These are phyloP conservation scores for Colletotrichum graminicola DNA, from an alignment of 2,329 filamentous ascomycete genomes.

Conservation along the genomic window DNA sequence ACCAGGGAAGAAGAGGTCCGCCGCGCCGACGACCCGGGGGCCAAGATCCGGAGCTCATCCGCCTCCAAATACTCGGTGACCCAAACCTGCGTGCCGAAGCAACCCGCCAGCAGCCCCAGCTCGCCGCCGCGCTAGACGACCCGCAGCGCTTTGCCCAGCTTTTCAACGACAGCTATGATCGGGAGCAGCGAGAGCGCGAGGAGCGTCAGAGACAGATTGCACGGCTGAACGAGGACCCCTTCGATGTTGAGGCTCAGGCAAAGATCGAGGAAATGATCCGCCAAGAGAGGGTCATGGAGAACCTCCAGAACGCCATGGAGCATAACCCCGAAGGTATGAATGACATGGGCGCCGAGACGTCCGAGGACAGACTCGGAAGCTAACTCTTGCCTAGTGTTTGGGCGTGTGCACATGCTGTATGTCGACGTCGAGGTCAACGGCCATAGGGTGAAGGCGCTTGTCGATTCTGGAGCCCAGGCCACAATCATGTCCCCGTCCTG, in stretches of 20 bases:
- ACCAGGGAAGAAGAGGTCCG: slow-evolving; percentile 53
- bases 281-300: slow-evolving; percentile 93
- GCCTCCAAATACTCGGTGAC: slow-evolving; percentile 85
- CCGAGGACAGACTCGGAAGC: neutral
- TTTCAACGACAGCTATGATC: slow-evolving; percentile 74
- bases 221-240: slow-evolving; percentile 90
- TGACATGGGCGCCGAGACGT: slow-evolving; percentile 44
- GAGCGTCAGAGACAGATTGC: slow-evolving; percentile 87
- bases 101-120: slow-evolving; percentile 77
- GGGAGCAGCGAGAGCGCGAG: slow-evolving; percentile 78
- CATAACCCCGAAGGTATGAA: slow-evolving; percentile 92
- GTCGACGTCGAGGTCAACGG: slow-evolving; percentile 96
- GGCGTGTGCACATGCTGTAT: slow-evolving; percentile 95
- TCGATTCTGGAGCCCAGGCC: slow-evolving; percentile 96
- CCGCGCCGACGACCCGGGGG: slow-evolving; percentile 51
- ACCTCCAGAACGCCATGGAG: slow-evolving; percentile 95
- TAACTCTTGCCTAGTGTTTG: slow-evolving; percentile 77
- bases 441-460: slow-evolving; percentile 91
- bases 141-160: slow-evolving; percentile 81
- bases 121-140: slow-evolving; percentile 82
- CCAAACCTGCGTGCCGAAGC: slow-evolving; percentile 79
- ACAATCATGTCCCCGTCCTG: slow-evolving; percentile 98
- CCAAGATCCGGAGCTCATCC: slow-evolving; percentile 83
- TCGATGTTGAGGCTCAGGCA: slow-evolving; percentile 90
- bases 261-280: slow-evolving; percentile 98